Conservation (phyloP, 805 yeast species). For the Priceomyces castillae region DNA sequence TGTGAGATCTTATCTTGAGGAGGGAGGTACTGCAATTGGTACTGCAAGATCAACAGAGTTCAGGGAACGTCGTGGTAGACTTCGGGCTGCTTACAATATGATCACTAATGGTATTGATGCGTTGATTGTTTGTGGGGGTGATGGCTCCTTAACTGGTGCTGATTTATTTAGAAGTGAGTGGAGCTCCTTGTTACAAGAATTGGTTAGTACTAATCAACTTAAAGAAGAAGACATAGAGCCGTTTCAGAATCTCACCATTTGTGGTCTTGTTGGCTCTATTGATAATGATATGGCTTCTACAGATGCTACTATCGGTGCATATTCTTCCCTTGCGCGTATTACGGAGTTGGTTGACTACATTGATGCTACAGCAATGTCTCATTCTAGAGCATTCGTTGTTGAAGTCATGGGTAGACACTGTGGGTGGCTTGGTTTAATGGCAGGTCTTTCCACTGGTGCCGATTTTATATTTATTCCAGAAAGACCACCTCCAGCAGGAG, state of each 20-base stretch:
- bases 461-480: constrained; percentile 82
- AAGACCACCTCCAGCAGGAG: constrained; percentile 59
- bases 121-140: constrained; percentile 78
- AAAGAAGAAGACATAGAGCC: constrained; percentile 45
- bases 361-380: constrained; percentile 81
- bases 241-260: constrained; percentile 59
- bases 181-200: constrained; percentile 66
- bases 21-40: constrained; percentile 78
- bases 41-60: constrained; percentile 73
- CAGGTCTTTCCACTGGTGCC: constrained; percentile 78
- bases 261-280: constrained; percentile 79
- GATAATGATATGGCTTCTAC: constrained; percentile 86
- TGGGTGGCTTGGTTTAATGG: constrained; percentile 83
- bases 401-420: constrained; percentile 91
- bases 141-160: constrained; percentile 81
- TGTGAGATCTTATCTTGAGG: constrained; percentile 66
- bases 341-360: constrained; percentile 75
- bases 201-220: constrained; percentile 44
- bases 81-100: constrained; percentile 62
- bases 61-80: constrained; percentile 63
- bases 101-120: constrained; percentile 74
- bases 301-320: constrained; percentile 79
- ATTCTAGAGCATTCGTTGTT: constrained; percentile 77
- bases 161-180: constrained; percentile 74
- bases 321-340: constrained; percentile 72